Evolutionary conservation across 768 basidiomycete species (phyloP).

Genomic region (Russula vinacea): DNA sequence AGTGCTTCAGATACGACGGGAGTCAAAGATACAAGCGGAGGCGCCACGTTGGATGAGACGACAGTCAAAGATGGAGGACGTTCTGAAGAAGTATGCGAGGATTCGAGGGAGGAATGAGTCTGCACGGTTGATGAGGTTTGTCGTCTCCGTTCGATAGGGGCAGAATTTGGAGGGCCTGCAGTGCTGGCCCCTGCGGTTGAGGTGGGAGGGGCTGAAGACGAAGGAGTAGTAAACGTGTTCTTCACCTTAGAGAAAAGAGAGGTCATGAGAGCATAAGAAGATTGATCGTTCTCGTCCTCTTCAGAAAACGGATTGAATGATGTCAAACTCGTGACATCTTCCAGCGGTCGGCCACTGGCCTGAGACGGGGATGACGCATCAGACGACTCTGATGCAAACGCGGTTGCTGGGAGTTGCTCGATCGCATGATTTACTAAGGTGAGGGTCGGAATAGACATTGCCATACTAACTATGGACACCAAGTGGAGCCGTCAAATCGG

Average conservation of each 20-base stretch:
- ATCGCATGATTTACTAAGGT: slow-evolving; percentile 18
- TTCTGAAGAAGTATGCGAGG: slow-evolving; percentile 51
- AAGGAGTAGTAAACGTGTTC: slow-evolving; percentile 68
- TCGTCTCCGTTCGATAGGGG: slow-evolving; percentile 52
- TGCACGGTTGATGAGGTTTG: slow-evolving; percentile 50
- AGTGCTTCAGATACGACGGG: slow-evolving; percentile 80
- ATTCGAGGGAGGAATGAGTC: slow-evolving; percentile 45
- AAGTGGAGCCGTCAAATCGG: neutral
- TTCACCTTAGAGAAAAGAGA: slow-evolving; percentile 79
- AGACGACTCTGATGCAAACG: slow-evolving; percentile 37
- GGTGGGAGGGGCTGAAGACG: slow-evolving; percentile 49
- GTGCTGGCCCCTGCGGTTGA: slow-evolving; percentile 35
- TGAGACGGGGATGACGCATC: slow-evolving; percentile 54
- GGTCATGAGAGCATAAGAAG: slow-evolving; percentile 79
- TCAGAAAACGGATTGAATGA: slow-evolving; percentile 92
- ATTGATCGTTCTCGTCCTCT: slow-evolving; percentile 87
- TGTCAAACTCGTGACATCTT: slow-evolving; percentile 72
- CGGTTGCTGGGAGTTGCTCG: slow-evolving; percentile 15
- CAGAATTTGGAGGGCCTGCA: slow-evolving; percentile 35
- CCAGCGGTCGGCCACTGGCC: slow-evolving; percentile 52
- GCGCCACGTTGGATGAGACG: slow-evolving; percentile 57
- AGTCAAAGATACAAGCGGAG: slow-evolving; percentile 80
- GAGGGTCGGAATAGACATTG: neutral
- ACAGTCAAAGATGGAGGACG: slow-evolving; percentile 57
- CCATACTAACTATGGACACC: neutral